Conservation (phyloP, 495 filamentous ascomycete species). For the Penicillium parvum region DNA sequence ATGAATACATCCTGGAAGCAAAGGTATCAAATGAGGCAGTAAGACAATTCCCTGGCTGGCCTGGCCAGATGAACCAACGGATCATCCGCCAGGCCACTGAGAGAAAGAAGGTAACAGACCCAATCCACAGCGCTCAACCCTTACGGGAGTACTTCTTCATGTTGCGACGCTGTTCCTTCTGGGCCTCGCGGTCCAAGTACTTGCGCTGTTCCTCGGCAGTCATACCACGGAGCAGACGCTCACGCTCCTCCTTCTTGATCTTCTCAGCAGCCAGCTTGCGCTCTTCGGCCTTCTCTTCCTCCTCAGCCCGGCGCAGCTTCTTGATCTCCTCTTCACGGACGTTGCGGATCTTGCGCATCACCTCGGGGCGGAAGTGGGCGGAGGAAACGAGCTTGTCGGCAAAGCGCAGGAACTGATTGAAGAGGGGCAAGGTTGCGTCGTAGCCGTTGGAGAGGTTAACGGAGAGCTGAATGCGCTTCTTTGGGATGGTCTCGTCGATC, state of each 20-base stretch:
- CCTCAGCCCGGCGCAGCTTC: constrained; percentile 73
- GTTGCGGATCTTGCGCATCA: constrained; percentile 68
- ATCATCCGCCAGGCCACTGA: no score
- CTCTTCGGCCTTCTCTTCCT: constrained; percentile 95
- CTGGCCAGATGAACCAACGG: no score
- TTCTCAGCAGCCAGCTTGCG: constrained; percentile 70
- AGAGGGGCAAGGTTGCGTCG: constrained; percentile 64
- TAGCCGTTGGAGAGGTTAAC: constrained; percentile 61
- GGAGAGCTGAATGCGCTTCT: constrained; percentile 80
- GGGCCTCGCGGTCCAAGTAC: constrained; percentile 85
- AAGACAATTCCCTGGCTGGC: constrained; percentile 20
- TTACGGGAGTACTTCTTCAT: constrained; percentile 64
- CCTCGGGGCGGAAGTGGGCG: constrained; percentile 86
- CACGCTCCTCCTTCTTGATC: constrained; percentile 89
- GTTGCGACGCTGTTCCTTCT: constrained; percentile 70
- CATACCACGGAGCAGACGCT: constrained; percentile 72
- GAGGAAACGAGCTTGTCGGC: constrained; percentile 70
- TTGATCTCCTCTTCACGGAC: constrained; percentile 78
- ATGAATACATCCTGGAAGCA: constrained; percentile 23
- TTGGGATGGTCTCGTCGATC: constrained; percentile 76
- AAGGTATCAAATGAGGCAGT: constrained; percentile 25
- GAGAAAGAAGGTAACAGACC: constrained; percentile 14
- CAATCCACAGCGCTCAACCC: constrained; percentile 16
- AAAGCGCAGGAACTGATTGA: constrained; percentile 78
- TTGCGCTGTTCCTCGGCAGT: constrained; percentile 93